Evolutionary conservation across 225 moss, liverwort and hornwort genomes (phyloP).

Genomic region (Physcomitrium patens): DNA sequence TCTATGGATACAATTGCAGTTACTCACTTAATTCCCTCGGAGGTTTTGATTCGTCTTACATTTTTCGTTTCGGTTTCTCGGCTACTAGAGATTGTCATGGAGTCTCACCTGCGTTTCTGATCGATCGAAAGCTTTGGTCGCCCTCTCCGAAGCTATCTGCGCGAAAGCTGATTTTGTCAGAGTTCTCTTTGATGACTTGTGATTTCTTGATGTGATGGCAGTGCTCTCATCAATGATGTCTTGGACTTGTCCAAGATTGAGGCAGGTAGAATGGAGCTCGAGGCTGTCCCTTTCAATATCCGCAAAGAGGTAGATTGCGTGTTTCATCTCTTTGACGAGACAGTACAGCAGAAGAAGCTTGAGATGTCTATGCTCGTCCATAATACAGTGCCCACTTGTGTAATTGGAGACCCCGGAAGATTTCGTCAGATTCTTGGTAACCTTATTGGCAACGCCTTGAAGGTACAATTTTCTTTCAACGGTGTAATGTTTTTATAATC

Average conservation of each 20-base stretch:
- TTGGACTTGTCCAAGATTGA: conserved; percentile 85
- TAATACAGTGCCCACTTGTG: conserved; percentile 54
- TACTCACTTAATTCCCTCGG: background rate
- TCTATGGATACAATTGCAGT: background rate
- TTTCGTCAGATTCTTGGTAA: conserved; percentile 81
- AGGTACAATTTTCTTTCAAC: conserved; percentile 41
- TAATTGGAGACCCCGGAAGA: conserved; percentile 71
- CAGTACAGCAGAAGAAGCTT: conserved; percentile 64
- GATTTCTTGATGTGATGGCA: conserved; percentile 29
- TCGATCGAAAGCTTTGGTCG: background rate
- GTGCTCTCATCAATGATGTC: conserved; percentile 79
- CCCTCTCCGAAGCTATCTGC: background rate
- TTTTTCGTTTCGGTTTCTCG: background rate
- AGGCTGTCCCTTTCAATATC: conserved; percentile 64
- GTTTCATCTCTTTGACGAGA: conserved; percentile 68
- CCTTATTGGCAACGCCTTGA: conserved; percentile 72
- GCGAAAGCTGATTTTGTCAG: background rate
- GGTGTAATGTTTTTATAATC: background rate
- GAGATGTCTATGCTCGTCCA: conserved; percentile 71
- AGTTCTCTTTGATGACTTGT: background rate
- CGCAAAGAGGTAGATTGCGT: conserved; percentile 69
- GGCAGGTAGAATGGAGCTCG: conserved; percentile 81
- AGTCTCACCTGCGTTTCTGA: background rate
- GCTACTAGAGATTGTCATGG: background rate
- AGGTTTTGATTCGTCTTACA: background rate